Evolutionary conservation across 257 asterid genomes (phyloP), one percentile per base, ranked within the genome.

Genomic region (Nicotiana tabacum): DNA sequence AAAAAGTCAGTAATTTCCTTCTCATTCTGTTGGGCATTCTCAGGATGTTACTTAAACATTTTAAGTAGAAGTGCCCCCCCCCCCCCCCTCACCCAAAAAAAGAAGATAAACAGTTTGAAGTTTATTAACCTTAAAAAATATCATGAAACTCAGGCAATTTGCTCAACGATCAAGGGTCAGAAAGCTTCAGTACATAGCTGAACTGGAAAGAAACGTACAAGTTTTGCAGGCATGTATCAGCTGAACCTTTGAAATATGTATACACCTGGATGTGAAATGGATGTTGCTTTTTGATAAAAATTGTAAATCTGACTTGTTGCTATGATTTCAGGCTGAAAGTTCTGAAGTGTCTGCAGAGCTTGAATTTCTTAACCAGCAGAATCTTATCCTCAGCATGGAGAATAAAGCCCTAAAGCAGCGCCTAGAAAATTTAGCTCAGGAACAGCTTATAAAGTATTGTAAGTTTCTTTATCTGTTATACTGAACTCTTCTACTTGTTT

Each of bases 161-260:
- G 98, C 99, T 88, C 99, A 94, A 87, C 98, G 99, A 53, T 96
- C 98, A 15, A 93, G 99, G 82, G 98, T 96, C 39, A 90, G 98
- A 83, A 96, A 94, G 90, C 95, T 93, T 84, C 99, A 96, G 77
- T 93, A 96, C 88, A 96, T 96, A 76, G 97, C 98, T 77, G 97
- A 94, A 86, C 97, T 96, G 77, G 99, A 96, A 83, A 93, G 97
- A 83, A 91, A 90, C 60, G 97, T 93, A 76, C 98, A 96, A 92
- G 95, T 93, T 85, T 90, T 96, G 69, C 98, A 94, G 98, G 99
- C 92, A 90, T 85, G 95, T 88, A 70, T 24, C 57, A 15, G 17
- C 84, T 65, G 46, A 76, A 76, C 9, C 46, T 76, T 76, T 4
- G 27, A 29, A 72, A 72, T 24, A 29, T 29, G 9, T 51, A 81